Conservation (phyloP, 1,139 yeast genomes). For the Yamadazyma oceani region DNA sequence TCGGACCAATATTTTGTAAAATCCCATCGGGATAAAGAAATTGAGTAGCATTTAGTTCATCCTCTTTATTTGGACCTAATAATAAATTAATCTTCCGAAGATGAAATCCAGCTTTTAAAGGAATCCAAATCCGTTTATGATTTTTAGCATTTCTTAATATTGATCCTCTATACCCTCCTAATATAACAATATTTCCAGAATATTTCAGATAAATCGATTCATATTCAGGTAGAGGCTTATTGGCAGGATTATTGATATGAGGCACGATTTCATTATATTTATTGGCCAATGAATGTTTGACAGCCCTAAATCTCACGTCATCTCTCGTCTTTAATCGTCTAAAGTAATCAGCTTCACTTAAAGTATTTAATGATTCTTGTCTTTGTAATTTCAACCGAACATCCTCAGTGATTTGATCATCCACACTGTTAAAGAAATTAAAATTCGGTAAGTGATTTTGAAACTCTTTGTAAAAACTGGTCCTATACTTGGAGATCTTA, state of each 20-base stretch:
- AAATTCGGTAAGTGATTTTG: slow-evolving; percentile 24
- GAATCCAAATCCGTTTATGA: slow-evolving; percentile 76
- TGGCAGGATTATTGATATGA: slow-evolving; percentile 21
- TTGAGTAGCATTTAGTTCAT: slow-evolving; percentile 51
- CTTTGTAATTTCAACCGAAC: slow-evolving; percentile 50
- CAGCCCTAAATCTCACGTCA: slow-evolving; percentile 67
- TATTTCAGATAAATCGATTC: slow-evolving; percentile 44
- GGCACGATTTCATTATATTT: slow-evolving; percentile 43
- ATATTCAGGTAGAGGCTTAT: slow-evolving; percentile 16
- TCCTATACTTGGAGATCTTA: slow-evolving; percentile 22
- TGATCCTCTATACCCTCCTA: slow-evolving; percentile 91
- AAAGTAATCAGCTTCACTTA: slow-evolving; percentile 64
- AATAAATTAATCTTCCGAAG: slow-evolving; percentile 65
- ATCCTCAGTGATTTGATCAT: slow-evolving; percentile 25
- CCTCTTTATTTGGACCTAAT: slow-evolving; percentile 71
- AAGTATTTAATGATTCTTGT: slow-evolving; percentile 58
- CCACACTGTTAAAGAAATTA: slow-evolving; percentile 15
- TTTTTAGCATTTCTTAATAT: slow-evolving; percentile 69
- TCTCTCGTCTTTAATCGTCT: slow-evolving; percentile 58
- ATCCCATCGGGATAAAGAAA: slow-evolving; percentile 72
- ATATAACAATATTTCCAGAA: slow-evolving; percentile 72
- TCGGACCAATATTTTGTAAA: slow-evolving; percentile 81
- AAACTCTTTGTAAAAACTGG: slow-evolving; percentile 24
- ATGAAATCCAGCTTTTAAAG: slow-evolving; percentile 81
- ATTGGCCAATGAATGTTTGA: slow-evolving; percentile 60